These are phyloP conservation scores for Halteria grandinella DNA, from an alignment of 73 alveolate genomes.

Conservation along the genomic window DNA sequence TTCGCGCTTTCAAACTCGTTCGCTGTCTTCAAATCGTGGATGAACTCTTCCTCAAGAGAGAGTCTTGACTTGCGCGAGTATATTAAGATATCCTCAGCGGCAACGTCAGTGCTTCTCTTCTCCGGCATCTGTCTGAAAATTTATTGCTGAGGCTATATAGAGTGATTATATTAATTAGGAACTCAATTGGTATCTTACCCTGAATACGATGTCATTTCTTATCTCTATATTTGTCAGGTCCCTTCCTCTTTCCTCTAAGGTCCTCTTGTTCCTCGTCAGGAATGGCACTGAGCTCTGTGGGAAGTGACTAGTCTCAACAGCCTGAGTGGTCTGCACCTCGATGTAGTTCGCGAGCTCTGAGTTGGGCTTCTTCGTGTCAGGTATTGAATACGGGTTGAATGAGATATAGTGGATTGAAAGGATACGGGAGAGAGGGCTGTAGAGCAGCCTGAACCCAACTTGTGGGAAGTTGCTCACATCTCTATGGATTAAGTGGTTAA, in stretches of 20 bases:
- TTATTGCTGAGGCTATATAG: too few species aligned
- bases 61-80: slow-evolving; percentile 27
- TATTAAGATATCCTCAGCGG: slow-evolving; percentile 16
- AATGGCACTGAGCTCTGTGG: neutral
- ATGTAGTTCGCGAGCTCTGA: neutral
- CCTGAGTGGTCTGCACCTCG: too few species aligned
- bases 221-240: neutral
- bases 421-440: neutral
- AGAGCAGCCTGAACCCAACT: slow-evolving; percentile 37
- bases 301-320: too few species aligned
- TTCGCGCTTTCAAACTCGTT: slow-evolving; percentile 3
- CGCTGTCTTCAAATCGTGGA: neutral
- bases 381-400: slow-evolving; percentile 38
- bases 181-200: too few species aligned
- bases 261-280: neutral
- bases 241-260: neutral
- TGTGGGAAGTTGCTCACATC: slow-evolving; percentile 27
- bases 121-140: too few species aligned
- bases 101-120: neutral
- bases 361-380: slow-evolving; percentile 27
- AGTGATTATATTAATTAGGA: too few species aligned
- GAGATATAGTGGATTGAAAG: slow-evolving; percentile 15
- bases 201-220: neutral
- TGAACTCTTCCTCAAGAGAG: slow-evolving; percentile 31
- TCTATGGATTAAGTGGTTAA: neutral